Conservation (phyloP, 2,329 filamentous ascomycete species). For the Chalaropsis thielavioides region DNA sequence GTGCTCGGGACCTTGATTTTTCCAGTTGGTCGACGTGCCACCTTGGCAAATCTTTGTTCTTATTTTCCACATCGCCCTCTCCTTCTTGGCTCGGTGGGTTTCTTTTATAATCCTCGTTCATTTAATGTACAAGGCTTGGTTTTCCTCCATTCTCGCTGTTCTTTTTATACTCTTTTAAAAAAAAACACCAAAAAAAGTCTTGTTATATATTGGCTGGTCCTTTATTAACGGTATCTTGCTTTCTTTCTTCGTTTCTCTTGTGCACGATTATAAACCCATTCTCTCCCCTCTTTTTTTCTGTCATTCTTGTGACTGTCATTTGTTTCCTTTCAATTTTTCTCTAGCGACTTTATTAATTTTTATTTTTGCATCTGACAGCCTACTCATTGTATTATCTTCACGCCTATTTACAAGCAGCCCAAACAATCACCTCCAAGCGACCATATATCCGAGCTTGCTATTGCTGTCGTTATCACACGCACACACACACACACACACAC, state of each 20-base stretch:
- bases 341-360: too few relatives aligned
- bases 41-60: conserved; percentile 4
- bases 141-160: conserved; percentile 5
- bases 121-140: not conserved
- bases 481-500: too few relatives aligned
- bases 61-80: conserved; percentile 7
- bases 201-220: conserved; percentile 10
- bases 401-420: not conserved
- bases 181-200: not conserved
- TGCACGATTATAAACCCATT: not conserved
- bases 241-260: not conserved
- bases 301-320: not conserved
- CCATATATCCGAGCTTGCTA: not conserved
- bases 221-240: not conserved
- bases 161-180: not conserved
- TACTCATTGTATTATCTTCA: not conserved
- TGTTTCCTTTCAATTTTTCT: not conserved
- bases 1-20: not conserved
- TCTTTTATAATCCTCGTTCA: conserved; percentile 3
- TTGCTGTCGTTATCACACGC: too few relatives aligned
- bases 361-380: too few relatives aligned
- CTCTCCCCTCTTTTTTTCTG: not conserved
- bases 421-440: not conserved
- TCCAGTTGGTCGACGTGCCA: conserved; percentile 1
- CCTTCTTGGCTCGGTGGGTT: not conserved